Conservation (phyloP, 2,329 filamentous ascomycete species). For the Furcasterigmium sp. region DNA sequence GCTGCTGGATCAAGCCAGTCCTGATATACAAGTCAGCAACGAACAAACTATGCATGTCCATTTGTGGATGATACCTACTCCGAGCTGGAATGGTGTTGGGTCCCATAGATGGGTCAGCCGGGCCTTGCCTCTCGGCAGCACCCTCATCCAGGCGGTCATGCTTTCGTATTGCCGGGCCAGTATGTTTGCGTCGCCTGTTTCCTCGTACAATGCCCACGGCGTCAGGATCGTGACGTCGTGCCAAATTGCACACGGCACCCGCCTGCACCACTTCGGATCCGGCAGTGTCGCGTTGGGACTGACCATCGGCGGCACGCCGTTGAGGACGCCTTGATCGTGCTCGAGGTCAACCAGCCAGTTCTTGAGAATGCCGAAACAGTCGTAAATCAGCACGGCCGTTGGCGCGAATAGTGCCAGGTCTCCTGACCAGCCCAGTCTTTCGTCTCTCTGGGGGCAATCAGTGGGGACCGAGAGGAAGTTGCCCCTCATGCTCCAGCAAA, state of each 20-base stretch:
- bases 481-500: conserved; percentile 7
- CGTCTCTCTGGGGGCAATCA: conserved; percentile 11
- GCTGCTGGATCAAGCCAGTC: conserved; percentile 27
- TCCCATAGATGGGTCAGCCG: conserved; percentile 6
- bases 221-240: conserved; percentile 6
- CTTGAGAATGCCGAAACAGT: conserved; percentile 4
- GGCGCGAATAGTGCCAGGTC: conserved; percentile 8
- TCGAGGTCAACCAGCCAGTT: conserved; percentile 7
- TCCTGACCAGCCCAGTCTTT: conserved; percentile 7
- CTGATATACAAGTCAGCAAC: not conserved
- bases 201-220: conserved; percentile 7
- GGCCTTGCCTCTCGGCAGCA: conserved; percentile 1
- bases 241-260: conserved; percentile 12
- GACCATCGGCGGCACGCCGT: conserved; percentile 25
- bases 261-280: conserved; percentile 6
- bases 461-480: conserved; percentile 10
- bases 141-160: conserved; percentile 3
- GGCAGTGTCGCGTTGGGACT: conserved; percentile 16
- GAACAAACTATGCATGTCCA: not conserved
- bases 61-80: not conserved
- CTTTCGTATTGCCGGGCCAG: conserved; percentile 3
- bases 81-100: conserved; percentile 1
- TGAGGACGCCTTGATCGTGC: conserved; percentile 24
- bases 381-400: conserved; percentile 5
- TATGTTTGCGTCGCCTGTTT: conserved; percentile 1